Evolutionary conservation across 2,329 filamentous ascomycete genomes (phyloP).

Genomic region (Pseudopithomyces chartarum): DNA sequence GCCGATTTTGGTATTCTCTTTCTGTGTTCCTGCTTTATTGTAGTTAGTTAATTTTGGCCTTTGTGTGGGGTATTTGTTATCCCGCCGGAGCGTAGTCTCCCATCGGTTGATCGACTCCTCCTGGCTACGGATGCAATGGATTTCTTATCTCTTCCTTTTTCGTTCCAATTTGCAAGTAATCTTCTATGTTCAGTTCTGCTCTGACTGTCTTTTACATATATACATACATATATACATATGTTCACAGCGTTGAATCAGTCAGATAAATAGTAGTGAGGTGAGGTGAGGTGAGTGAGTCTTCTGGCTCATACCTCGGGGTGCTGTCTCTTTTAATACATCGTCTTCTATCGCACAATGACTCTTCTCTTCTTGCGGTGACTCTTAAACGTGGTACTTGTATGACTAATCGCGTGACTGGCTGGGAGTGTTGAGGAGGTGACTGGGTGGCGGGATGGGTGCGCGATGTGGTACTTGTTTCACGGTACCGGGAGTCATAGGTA

Average conservation of each 20-base stretch:
- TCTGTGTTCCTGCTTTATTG: neutral
- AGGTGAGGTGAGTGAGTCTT: too few relatives aligned
- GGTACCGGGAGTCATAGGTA: too few relatives aligned
- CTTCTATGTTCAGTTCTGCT: neutral
- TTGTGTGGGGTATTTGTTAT: too few relatives aligned
- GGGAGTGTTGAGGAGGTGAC: neutral
- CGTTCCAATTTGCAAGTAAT: too few relatives aligned
- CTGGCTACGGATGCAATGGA: constrained; percentile 28
- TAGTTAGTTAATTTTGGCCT: neutral
- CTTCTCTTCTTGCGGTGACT: neutral
- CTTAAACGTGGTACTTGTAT: neutral
- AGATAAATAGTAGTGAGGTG: neutral
- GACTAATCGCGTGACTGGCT: neutral
- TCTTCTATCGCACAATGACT: neutral
- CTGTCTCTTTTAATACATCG: constrained; percentile 1
- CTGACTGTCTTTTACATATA: constrained; percentile 11
- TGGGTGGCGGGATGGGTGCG: neutral
- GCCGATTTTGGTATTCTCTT: neutral
- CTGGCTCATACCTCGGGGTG: neutral
- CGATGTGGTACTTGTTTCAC: too few relatives aligned
- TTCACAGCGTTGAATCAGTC: too few relatives aligned
- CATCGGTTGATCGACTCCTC: constrained; percentile 46
- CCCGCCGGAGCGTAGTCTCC: constrained; percentile 42
- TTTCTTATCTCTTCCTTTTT: neutral
- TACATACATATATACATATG: too few relatives aligned